Percentiles rank a stretch among this genome's conserved stretches.
Evolutionary conservation across 371 early-diverging fungal genomes (phyloP).

Genomic region (Lichtheimia ramosa): DNA sequence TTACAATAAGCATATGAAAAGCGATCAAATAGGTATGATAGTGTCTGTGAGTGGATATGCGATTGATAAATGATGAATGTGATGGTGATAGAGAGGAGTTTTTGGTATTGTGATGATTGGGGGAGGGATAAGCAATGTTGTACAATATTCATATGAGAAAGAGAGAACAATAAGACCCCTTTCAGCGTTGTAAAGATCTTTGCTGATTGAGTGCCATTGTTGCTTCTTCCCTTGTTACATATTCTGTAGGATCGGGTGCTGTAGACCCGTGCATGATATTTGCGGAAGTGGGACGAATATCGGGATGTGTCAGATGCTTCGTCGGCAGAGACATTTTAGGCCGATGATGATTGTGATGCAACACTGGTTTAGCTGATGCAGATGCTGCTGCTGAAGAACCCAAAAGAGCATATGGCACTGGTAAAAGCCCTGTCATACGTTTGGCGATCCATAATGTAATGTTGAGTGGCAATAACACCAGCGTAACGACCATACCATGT

Average conservation of each 20-base stretch:
- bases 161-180: not conserved
- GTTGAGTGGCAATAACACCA: constrained; percentile 42
- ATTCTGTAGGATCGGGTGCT: not conserved
- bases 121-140: too few species aligned
- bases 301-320: constrained; percentile 12
- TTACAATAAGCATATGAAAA: too few species aligned
- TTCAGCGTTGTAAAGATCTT: not conserved
- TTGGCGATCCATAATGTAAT: constrained; percentile 40
- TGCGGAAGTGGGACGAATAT: not conserved
- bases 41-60: too few species aligned
- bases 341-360: constrained; percentile 8
- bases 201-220: constrained; percentile 2
- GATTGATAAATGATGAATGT: too few species aligned
- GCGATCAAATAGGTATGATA: too few species aligned
- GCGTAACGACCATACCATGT: constrained; percentile 28
- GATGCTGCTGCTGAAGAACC: constrained; percentile 7
- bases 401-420: constrained; percentile 20
- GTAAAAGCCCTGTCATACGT: constrained; percentile 33
- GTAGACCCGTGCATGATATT: not conserved
- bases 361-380: not conserved
- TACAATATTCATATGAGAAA: not conserved
- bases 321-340: not conserved
- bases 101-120: too few species aligned
- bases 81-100: too few species aligned
- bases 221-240: not conserved